A percentile compares a stretch with the other conserved stretches of the same genome.
Conservation (phyloP, 495 filamentous ascomycete genomes). For the Penicillium riverlandense region DNA sequence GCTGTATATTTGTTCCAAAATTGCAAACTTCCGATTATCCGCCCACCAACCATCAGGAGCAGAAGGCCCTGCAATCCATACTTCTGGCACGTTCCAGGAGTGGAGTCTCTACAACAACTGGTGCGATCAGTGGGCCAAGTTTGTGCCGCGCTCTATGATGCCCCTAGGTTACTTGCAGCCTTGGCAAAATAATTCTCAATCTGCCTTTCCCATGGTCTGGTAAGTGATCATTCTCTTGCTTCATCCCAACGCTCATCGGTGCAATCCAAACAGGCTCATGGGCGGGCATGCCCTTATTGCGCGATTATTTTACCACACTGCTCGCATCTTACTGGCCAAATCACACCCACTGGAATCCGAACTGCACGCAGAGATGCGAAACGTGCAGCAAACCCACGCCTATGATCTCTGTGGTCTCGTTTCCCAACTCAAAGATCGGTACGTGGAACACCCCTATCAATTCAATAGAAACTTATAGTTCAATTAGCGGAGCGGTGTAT, state of each 20-base stretch:
- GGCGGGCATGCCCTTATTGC: conserved; percentile 75
- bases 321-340: conserved; percentile 72
- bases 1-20: conserved; percentile 83
- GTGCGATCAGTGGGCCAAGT: conserved; percentile 75
- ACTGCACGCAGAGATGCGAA: conserved; percentile 51
- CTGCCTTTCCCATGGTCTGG: conserved; percentile 84
- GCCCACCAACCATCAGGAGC: conserved; percentile 53
- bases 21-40: conserved; percentile 72
- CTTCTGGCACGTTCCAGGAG: conserved; percentile 60
- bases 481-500: conserved; percentile 56
- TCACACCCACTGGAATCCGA: conserved; percentile 62
- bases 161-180: conserved; percentile 71
- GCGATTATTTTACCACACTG: conserved; percentile 86
- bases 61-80: conserved; percentile 50
- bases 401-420: conserved; percentile 82
- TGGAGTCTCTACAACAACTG: conserved; percentile 68
- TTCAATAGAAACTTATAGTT: background rate
- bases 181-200: conserved; percentile 59
- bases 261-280: conserved; percentile 52
- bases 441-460: conserved; percentile 7
- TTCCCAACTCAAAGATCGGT: conserved; percentile 73
- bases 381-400: conserved; percentile 62
- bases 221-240: conserved; percentile 29
- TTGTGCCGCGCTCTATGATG: conserved; percentile 77
- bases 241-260: conserved; percentile 4